Base-by-base conservation (phyloP, 2,329 filamentous ascomycete species). In the Scedosporium boydii region DNA sequence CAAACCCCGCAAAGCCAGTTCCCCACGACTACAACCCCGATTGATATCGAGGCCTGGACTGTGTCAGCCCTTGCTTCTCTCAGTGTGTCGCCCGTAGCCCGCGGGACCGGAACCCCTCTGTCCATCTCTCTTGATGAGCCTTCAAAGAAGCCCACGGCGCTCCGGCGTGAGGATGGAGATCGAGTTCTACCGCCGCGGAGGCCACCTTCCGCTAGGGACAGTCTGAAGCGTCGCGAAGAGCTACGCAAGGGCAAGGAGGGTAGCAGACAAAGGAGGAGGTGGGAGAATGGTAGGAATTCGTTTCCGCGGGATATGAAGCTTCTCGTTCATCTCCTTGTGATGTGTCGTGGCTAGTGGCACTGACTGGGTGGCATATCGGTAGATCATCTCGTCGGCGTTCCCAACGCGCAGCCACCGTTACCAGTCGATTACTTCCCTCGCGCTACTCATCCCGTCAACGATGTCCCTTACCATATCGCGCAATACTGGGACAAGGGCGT, bases 221-320 rank as follows among this genome's bases (percentile, higher is more conserved):
- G 81, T 67, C 73, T 80, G 73, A 75, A 76, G 62, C 77, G 83
- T 60, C 86, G 93, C 18, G 91, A 96, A 67, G 84, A 87, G 2
- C 71, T 96, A 60, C 79, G 95, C 38, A 96, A 92, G 77, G 93
- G 93, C 63, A 96, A 96, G 68, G 92, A 97, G 74, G 93, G 93
- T 41, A 93, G 86, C 69, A 84, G 93, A 42, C 87, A 93, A 69
- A 82, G 93, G 59, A 87, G 93, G 69, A 83, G 93, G 62, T 98
- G 93, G 92, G 95, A 99, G 79, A 99, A 98, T 74, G 90, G 91
- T 96, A 82, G 12, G 53, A 23, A 3, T 6, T 44, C 14, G 3
- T 26, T 34, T 38, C 23, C 34, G 10, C 34, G 26, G 14, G 1
- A 27, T 57, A 16, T 16, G 34, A n/a, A n/a, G 21, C n/a, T 27